Percentiles rank a stretch among this genome's conserved stretches.
phyloP scores from a whole-genome alignment of 139 green algal genomes.

The Haematococcus sp. region DNA sequence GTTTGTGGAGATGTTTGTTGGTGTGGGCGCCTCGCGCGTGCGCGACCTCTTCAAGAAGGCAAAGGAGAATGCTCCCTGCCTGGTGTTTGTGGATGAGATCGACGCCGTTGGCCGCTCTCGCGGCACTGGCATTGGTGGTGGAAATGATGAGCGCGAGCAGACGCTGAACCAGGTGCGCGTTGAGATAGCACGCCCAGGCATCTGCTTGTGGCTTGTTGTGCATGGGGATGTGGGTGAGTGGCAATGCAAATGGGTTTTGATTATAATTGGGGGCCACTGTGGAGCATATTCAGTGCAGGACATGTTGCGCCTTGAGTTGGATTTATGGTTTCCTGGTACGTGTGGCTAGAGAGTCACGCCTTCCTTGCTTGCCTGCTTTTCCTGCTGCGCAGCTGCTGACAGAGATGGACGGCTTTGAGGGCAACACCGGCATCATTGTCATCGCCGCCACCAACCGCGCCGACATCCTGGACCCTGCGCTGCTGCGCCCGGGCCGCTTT shows the following conservation, averaged over 20 bases:
- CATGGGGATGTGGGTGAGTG: too few species aligned
- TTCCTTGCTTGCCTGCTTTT: too few species aligned
- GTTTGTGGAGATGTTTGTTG: conserved; percentile 99
- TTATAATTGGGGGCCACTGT: too few species aligned
- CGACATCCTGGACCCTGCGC: conserved; percentile 97
- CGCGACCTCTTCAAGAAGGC: conserved; percentile 97
- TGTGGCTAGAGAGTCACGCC: too few species aligned
- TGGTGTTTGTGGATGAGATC: conserved; percentile 99
- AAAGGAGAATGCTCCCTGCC: conserved; percentile 92
- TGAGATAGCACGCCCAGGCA: too few species aligned
- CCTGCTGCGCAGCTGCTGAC: conserved; percentile 63
- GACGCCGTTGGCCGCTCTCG: conserved; percentile 95
- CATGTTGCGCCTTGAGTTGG: too few species aligned
- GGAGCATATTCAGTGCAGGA: too few species aligned
- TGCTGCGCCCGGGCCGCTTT: conserved; percentile 98
- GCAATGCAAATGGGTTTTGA: conserved; percentile 19
- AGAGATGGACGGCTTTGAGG: conserved; percentile 99
- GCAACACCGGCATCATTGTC: conserved; percentile 98
- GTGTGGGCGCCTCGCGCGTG: conserved; percentile 94
- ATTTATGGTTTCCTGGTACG: too few species aligned
- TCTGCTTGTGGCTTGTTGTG: too few species aligned
- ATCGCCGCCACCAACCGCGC: conserved; percentile 98
- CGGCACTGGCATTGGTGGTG: conserved; percentile 95
- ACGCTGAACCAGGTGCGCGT: conserved; percentile 93
- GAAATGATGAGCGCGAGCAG: conserved; percentile 99